A percentile compares a stretch with the other conserved stretches of the same genome.
These are phyloP conservation scores for Chlamydomonas asymmetrica DNA, from an alignment of 139 green algal genomes.

Conservation along the genomic window DNA sequence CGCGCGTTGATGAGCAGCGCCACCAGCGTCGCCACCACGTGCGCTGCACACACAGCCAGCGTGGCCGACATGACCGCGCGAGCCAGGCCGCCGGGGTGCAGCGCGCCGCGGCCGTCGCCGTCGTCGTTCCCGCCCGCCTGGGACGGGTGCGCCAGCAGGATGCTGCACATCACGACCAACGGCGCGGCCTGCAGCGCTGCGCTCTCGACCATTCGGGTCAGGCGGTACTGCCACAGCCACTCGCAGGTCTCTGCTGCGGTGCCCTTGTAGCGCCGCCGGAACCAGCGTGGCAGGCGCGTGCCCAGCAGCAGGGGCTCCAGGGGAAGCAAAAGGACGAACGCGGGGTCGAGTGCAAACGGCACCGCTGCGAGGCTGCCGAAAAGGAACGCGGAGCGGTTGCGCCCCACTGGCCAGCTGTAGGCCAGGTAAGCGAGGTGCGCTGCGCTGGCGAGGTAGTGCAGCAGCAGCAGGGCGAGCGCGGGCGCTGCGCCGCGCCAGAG, in stretches of 20 bases:
- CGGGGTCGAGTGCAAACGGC: too few species aligned
- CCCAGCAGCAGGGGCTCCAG: too few species aligned
- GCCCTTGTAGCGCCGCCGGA: too few species aligned
- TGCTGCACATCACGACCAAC: background rate
- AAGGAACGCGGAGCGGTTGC: too few species aligned
- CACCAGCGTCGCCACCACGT: background rate
- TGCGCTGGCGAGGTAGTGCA: conserved; percentile 1
- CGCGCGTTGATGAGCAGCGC: conserved; percentile 16
- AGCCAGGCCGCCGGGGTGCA: background rate
- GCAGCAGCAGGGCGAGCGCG: background rate
- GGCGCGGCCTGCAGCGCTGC: background rate
- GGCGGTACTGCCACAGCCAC: conserved; percentile 30
- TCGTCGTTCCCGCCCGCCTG: background rate
- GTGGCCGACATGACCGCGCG: background rate
- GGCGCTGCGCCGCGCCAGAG: too few species aligned
- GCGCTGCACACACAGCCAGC: conserved; percentile 1
- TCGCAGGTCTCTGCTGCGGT: too few species aligned
- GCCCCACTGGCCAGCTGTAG: too few species aligned
- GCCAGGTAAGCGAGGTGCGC: background rate
- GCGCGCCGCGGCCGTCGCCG: background rate
- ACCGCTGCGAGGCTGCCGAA: too few species aligned
- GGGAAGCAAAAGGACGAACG: too few species aligned
- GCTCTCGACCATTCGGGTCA: background rate
- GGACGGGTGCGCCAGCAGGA: too few species aligned
- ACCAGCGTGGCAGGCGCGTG: too few species aligned